These are phyloP conservation scores for Phaeotremella fagi DNA, from an alignment of 768 basidiomycete genomes.

Conservation along the genomic window DNA sequence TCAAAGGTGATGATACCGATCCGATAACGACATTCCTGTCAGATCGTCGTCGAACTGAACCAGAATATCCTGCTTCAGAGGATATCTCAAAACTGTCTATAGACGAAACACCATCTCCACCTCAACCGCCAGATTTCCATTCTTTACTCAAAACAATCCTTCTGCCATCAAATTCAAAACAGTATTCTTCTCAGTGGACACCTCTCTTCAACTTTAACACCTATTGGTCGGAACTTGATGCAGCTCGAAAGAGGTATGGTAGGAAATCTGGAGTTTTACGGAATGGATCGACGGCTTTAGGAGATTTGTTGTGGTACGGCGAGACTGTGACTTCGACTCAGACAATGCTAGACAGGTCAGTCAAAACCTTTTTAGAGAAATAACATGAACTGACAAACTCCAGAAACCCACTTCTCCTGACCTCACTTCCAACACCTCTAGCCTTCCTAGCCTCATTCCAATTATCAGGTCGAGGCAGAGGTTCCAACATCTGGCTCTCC, in stretches of 20 bases:
- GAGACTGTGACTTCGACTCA: conserved; percentile 92
- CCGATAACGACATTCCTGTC: neutral
- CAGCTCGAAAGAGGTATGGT: conserved; percentile 22
- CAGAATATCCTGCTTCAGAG: conserved; percentile 10
- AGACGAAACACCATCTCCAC: conserved; percentile 48
- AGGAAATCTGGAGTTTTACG: conserved; percentile 20
- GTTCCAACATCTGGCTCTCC: conserved; percentile 85
- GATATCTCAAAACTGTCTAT: conserved; percentile 7
- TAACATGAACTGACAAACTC: neutral
- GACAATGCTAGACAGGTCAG: conserved; percentile 86
- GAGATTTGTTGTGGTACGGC: conserved; percentile 76
- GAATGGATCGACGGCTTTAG: conserved; percentile 52
- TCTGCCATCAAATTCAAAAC: conserved; percentile 20
- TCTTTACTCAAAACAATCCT: conserved; percentile 36
- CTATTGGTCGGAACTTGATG: conserved; percentile 59
- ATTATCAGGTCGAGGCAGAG: conserved; percentile 80
- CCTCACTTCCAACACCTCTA: conserved; percentile 65
- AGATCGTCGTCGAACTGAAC: conserved; percentile 5
- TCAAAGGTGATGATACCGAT: neutral
- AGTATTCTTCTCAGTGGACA: conserved; percentile 52
- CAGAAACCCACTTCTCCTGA: conserved; percentile 72
- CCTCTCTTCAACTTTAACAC: conserved; percentile 66
- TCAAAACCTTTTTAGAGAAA: conserved; percentile 8
- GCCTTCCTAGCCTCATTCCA: conserved; percentile 83
- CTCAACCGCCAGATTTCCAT: conserved; percentile 52